Conservation (phyloP, 2,329 filamentous ascomycete genomes). For the Alternaria sp. region DNA sequence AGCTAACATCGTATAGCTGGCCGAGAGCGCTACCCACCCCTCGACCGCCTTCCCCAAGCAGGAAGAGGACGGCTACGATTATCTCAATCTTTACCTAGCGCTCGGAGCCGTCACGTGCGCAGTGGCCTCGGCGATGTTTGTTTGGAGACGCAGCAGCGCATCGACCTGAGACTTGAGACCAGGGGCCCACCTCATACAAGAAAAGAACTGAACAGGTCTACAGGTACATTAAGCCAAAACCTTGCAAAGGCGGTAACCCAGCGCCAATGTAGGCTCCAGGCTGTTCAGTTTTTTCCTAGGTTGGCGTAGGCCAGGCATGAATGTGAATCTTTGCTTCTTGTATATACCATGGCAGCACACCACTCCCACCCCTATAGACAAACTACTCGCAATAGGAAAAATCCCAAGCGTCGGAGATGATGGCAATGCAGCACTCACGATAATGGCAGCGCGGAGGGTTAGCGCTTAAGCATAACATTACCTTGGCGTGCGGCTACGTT, state of each 20-base stretch:
- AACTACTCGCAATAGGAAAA: not conserved
- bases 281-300: too few relatives aligned
- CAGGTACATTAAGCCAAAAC: too few relatives aligned
- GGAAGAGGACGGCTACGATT: conserved; percentile 80
- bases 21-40: conserved; percentile 89
- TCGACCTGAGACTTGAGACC: conserved; percentile 2
- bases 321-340: conserved; percentile 1
- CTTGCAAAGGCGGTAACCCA: too few relatives aligned
- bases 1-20: conserved; percentile 60
- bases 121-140: conserved; percentile 63
- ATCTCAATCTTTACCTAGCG: conserved; percentile 84
- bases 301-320: not conserved
- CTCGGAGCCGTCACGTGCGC: conserved; percentile 72
- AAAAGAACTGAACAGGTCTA: too few relatives aligned
- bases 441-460: not conserved
- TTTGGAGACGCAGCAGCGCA: conserved; percentile 60
- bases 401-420: not conserved
- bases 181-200: too few relatives aligned
- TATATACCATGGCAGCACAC: not conserved
- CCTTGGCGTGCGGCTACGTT: conserved; percentile 2
- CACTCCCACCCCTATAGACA: not conserved
- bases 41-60: conserved; percentile 87
- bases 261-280: too few relatives aligned
- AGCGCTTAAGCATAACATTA: conserved; percentile 19
- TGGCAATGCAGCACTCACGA: not conserved